Conservation (phyloP, 2,329 filamentous ascomycete species). For the Aureobasidium sp. region DNA sequence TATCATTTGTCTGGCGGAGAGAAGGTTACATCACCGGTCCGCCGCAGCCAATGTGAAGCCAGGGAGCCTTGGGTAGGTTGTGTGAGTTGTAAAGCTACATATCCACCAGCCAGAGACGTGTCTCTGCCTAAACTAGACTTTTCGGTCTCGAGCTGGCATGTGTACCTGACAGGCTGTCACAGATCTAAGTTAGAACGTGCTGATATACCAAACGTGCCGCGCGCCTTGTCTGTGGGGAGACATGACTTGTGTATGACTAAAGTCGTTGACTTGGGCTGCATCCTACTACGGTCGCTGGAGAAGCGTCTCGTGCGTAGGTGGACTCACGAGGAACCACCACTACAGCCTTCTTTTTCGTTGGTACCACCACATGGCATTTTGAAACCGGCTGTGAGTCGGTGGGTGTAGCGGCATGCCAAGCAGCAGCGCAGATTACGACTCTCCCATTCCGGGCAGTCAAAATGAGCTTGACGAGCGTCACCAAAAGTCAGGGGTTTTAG, state of each 20-base stretch:
- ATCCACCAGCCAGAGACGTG: not conserved
- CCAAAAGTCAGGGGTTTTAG: conserved; percentile 8
- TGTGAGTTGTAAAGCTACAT: conserved; percentile 1
- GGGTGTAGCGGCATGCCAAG: conserved; percentile 8
- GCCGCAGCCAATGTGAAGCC: not conserved
- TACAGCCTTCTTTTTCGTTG: conserved; percentile 9
- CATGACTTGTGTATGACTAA: conserved; percentile 14
- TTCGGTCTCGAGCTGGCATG: conserved; percentile 6
- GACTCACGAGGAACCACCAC: conserved; percentile 4
- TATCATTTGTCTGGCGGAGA: conserved; percentile 2
- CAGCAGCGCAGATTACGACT: not conserved
- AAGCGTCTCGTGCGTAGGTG: not conserved
- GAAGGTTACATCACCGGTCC: conserved; percentile 10
- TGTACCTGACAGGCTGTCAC: conserved; percentile 15
- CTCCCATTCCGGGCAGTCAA: not conserved
- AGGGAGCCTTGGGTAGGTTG: not conserved
- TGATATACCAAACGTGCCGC: conserved; percentile 14
- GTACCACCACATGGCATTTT: conserved; percentile 11
- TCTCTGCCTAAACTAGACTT: not conserved
- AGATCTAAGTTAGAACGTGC: conserved; percentile 15
- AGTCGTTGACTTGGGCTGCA: not conserved
- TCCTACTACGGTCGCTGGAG: not conserved
- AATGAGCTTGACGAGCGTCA: conserved; percentile 1
- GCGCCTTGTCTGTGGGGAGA: conserved; percentile 11
- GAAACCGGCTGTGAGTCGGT: not conserved